Percentiles rank a stretch among this genome's conserved stretches.
Evolutionary conservation across 2,329 filamentous ascomycete genomes (phyloP).

Genomic region (Dactylonectria macrodidyma): DNA sequence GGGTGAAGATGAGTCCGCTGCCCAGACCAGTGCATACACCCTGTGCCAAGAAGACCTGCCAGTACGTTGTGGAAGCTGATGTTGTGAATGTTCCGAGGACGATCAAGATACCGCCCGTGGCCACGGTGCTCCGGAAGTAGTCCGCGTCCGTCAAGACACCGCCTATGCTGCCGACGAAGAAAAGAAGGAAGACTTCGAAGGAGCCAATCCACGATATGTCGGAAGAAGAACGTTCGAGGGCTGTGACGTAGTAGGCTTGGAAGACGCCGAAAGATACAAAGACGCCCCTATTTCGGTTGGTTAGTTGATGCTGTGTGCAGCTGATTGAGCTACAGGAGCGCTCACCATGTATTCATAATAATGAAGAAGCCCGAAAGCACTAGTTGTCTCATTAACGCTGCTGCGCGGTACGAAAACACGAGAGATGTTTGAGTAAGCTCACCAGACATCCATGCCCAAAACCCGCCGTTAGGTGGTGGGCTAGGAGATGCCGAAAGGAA

Average conservation of each 20-base stretch:
- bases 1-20: conserved; percentile 73
- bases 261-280: conserved; percentile 68
- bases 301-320: conserved; percentile 11
- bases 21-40: conserved; percentile 69
- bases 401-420: not conserved
- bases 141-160: conserved; percentile 67
- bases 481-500: conserved; percentile 1
- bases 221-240: conserved; percentile 57
- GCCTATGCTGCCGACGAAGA: conserved; percentile 66
- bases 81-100: not conserved
- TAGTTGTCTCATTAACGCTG: conserved; percentile 3
- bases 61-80: not conserved
- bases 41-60: conserved; percentile 66
- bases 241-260: conserved; percentile 62
- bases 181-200: conserved; percentile 66
- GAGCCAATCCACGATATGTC: conserved; percentile 68
- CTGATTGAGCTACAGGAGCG: conserved; percentile 43
- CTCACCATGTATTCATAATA: conserved; percentile 41
- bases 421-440: conserved; percentile 1
- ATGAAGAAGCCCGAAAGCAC: conserved; percentile 38
- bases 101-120: not conserved
- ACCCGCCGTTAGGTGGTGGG: conserved; percentile 1
- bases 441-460: conserved; percentile 2
- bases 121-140: conserved; percentile 58
- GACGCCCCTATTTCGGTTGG: conserved; percentile 59